phyloP scores from a whole-genome alignment of 2,329 filamentous ascomycete species.

The Neonectria sp. region DNA sequence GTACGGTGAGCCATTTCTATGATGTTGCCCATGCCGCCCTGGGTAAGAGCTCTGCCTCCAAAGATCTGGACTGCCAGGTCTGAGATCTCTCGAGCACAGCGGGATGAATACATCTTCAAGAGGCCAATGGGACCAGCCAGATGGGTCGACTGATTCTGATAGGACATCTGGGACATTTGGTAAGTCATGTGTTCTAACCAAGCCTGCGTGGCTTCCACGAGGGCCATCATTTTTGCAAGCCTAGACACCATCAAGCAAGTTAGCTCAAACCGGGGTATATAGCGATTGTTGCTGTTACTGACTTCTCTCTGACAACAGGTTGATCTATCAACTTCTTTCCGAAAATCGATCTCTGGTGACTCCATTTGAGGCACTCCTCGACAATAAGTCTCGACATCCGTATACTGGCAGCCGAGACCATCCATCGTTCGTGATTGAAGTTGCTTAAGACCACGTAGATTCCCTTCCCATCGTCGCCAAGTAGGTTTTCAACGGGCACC shows the following conservation, averaged over 20 bases:
- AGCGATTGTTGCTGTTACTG: background rate
- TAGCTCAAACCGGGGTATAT: slow-evolving; percentile 7
- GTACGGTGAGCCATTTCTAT: slow-evolving; percentile 89
- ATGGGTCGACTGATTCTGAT: slow-evolving; percentile 80
- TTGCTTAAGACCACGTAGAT: slow-evolving; percentile 88
- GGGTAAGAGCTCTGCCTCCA: slow-evolving; percentile 84
- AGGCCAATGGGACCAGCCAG: slow-evolving; percentile 87
- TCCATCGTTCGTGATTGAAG: slow-evolving; percentile 91
- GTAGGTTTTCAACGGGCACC: slow-evolving; percentile 82
- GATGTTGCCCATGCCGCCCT: slow-evolving; percentile 85
- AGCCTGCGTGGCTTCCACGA: slow-evolving; percentile 85
- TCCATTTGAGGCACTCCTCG: slow-evolving; percentile 90
- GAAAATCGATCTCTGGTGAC: slow-evolving; percentile 88
- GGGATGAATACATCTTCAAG: slow-evolving; percentile 83
- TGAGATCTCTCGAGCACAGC: slow-evolving; percentile 85
- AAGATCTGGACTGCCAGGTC: slow-evolving; percentile 90
- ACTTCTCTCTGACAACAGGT: slow-evolving; percentile 87
- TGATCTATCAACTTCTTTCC: slow-evolving; percentile 86
- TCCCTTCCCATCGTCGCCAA: slow-evolving; percentile 88
- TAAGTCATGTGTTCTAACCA: slow-evolving; percentile 91
- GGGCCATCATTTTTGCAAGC: slow-evolving; percentile 88
- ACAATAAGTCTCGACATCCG: slow-evolving; percentile 78
- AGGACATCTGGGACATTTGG: slow-evolving; percentile 90
- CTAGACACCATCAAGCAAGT: slow-evolving; percentile 51
- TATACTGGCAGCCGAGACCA: slow-evolving; percentile 74